phyloP scores from a whole-genome alignment of 2,329 filamentous ascomycete genomes.

The Neonectria sp. region DNA sequence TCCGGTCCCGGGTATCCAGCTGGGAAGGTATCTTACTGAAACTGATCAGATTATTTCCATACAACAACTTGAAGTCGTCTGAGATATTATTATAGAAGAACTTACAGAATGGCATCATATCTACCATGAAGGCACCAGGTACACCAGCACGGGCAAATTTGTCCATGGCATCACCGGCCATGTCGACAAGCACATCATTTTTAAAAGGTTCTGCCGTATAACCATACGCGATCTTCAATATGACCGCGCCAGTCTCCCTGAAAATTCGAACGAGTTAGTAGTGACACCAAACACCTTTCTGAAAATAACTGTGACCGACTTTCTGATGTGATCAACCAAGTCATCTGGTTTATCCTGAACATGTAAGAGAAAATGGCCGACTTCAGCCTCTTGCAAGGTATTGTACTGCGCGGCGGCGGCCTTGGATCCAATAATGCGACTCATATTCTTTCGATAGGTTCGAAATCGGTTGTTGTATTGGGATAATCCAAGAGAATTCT shows the following conservation, averaged over 20 bases:
- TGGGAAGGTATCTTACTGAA: slow-evolving; percentile 34
- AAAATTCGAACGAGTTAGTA: not conserved
- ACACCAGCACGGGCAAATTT: slow-evolving; percentile 30
- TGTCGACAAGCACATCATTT: slow-evolving; percentile 31
- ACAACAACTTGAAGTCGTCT: not conserved
- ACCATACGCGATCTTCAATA: slow-evolving; percentile 40
- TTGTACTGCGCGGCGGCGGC: slow-evolving; percentile 56
- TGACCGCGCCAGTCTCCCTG: slow-evolving; percentile 37
- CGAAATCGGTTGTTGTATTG: slow-evolving; percentile 56
- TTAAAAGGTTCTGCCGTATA: slow-evolving; percentile 38
- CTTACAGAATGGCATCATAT: slow-evolving; percentile 39
- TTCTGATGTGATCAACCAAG: slow-evolving; percentile 59
- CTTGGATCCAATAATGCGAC: slow-evolving; percentile 62
- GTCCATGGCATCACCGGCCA: slow-evolving; percentile 38
- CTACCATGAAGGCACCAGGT: slow-evolving; percentile 37
- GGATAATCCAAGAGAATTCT: slow-evolving; percentile 52
- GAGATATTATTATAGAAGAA: no score
- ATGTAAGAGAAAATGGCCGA: slow-evolving; percentile 37
- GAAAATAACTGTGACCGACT: slow-evolving; percentile 46
- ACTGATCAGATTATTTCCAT: not conserved
- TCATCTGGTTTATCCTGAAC: slow-evolving; percentile 56
- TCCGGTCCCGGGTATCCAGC: slow-evolving; percentile 34
- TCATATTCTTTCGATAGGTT: slow-evolving; percentile 61
- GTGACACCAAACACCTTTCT: no score
- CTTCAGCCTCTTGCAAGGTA: slow-evolving; percentile 59